Percentiles rank a stretch among this genome's conserved stretches.
Evolutionary conservation across 225 moss, liverwort and hornwort genomes (phyloP).

Genomic region (Polytrichum formosum): DNA sequence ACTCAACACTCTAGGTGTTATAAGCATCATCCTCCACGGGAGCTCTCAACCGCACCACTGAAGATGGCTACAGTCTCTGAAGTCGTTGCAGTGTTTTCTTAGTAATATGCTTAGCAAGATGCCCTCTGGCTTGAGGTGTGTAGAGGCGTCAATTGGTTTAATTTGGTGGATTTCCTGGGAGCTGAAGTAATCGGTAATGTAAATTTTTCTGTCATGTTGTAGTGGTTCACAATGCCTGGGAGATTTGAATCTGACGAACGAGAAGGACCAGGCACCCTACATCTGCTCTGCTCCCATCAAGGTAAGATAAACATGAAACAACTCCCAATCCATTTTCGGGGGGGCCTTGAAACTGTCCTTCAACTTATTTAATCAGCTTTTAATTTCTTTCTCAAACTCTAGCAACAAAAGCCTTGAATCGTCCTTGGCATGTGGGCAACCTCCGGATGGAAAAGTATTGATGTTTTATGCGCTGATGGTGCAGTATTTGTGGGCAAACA

Average conservation of each 20-base stretch:
- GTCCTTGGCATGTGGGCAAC: neutral
- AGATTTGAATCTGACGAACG: slow-evolving; percentile 32
- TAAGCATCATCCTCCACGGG: no score
- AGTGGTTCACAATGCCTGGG: slow-evolving; percentile 2
- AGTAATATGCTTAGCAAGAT: no score
- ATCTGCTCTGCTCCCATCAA: slow-evolving; percentile 61
- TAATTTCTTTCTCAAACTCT: neutral
- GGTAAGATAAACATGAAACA: slow-evolving; percentile 15
- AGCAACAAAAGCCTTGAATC: no score
- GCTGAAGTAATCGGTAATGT: no score
- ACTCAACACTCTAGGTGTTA: no score
- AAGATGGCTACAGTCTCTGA: no score
- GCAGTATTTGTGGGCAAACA: slow-evolving; percentile 53
- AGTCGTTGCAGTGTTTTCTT: no score
- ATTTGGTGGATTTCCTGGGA: no score
- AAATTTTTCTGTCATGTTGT: neutral
- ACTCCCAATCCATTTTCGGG: neutral
- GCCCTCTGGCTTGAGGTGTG: no score
- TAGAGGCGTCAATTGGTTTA: no score
- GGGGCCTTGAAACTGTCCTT: no score
- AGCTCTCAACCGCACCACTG: no score
- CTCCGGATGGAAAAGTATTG: neutral
- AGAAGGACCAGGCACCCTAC: slow-evolving; percentile 28
- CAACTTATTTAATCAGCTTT: neutral
- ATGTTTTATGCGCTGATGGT: neutral